A percentile compares a stretch with the other conserved stretches of the same genome.
phyloP scores from a whole-genome alignment of 192 early-diverging fungal genomes.

The Gaertneriomyces sp. region DNA sequence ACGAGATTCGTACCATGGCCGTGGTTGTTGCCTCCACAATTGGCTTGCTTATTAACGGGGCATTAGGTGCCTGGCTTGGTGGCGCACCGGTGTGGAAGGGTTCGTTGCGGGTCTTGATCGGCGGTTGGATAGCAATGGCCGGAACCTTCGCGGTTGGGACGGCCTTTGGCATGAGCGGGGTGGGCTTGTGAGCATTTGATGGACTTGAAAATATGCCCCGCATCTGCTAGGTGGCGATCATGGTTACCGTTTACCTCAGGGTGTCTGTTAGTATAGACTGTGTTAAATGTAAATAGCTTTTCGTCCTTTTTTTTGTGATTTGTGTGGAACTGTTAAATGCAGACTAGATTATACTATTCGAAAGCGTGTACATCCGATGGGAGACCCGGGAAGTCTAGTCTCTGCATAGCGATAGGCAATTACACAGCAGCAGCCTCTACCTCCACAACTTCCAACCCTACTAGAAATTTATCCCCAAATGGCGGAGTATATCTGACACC shows the following conservation, averaged over 20 bases:
- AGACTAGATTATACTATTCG: too few relatives aligned
- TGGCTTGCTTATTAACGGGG: constrained; percentile 40
- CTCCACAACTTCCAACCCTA: constrained; percentile 33
- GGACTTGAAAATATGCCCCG: too few relatives aligned
- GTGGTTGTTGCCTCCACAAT: constrained; percentile 32
- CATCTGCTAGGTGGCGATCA: too few relatives aligned
- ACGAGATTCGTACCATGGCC: neutral
- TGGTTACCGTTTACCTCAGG: too few relatives aligned
- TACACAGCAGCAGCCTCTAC: constrained; percentile 1
- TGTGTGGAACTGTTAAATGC: too few relatives aligned
- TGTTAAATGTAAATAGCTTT: too few relatives aligned
- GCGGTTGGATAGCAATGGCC: constrained; percentile 40
- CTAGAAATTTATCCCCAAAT: constrained; percentile 47
- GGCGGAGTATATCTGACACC: constrained; percentile 37
- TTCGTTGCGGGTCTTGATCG: constrained; percentile 38
- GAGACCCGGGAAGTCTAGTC: too few relatives aligned
- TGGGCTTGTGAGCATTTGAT: too few relatives aligned
- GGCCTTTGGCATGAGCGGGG: constrained; percentile 14
- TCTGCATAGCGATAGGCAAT: neutral
- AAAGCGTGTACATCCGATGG: too few relatives aligned
- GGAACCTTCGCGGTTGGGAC: constrained; percentile 36
- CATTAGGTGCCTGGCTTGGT: constrained; percentile 35
- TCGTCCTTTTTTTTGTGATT: too few relatives aligned
- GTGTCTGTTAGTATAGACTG: too few relatives aligned
- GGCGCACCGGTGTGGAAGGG: constrained; percentile 43